Evolutionary conservation across 139 green algal species (phyloP).

Genomic region (Medakamo hakoo): DNA sequence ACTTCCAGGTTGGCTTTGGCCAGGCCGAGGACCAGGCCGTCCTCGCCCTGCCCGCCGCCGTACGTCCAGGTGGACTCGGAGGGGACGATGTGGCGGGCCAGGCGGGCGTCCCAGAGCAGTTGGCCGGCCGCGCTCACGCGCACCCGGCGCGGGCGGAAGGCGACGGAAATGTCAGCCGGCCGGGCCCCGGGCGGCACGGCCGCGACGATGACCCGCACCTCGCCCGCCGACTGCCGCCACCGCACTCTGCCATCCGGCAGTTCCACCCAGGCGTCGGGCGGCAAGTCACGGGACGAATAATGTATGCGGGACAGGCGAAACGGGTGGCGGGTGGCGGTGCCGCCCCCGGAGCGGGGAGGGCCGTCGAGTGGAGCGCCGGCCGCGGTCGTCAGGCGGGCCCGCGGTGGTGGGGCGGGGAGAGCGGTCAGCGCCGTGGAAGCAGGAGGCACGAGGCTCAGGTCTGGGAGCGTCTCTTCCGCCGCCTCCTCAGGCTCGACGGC

Average conservation of each 20-base stretch:
- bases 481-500: too few relatives aligned
- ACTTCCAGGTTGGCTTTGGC: not conserved
- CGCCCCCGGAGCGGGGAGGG: too few relatives aligned
- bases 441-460: too few relatives aligned
- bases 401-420: too few relatives aligned
- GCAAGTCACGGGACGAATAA: too few relatives aligned
- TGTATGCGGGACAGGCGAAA: too few relatives aligned
- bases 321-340: too few relatives aligned
- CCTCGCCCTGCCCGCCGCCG: not conserved
- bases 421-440: too few relatives aligned
- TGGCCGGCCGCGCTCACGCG: not conserved
- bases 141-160: not conserved
- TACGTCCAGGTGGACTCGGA: not conserved
- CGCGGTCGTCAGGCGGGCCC: too few relatives aligned
- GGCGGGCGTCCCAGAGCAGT: not conserved
- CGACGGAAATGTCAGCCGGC: not conserved
- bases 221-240: not conserved
- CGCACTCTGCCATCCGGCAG: not conserved
- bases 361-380: too few relatives aligned
- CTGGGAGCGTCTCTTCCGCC: too few relatives aligned
- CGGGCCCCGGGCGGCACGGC: not conserved
- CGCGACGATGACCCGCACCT: not conserved
- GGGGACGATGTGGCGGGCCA: not conserved
- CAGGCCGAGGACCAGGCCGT: not conserved
- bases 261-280: not conserved